A percentile compares a stretch with the other conserved stretches of the same genome.
Evolutionary conservation across 2,329 filamentous ascomycete species (phyloP).

Genomic region (Parastagonospora avenae): DNA sequence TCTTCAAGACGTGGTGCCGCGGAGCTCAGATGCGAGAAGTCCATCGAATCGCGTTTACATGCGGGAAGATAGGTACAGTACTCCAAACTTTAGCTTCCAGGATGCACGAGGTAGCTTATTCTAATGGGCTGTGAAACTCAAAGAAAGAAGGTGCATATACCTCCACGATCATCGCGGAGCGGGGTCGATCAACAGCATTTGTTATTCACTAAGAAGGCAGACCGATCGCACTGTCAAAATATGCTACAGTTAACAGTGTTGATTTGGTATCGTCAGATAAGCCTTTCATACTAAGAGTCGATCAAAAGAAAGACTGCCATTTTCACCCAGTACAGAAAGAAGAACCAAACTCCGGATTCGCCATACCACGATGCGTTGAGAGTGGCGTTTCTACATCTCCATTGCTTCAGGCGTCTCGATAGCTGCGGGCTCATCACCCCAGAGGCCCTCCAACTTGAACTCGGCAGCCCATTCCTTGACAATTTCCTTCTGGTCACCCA

Average conservation of each 20-base stretch:
- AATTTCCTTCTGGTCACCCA: conserved; percentile 76
- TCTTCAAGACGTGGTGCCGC: not conserved
- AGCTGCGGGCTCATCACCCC: conserved; percentile 67
- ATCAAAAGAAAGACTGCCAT: not conserved
- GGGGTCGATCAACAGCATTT: not conserved
- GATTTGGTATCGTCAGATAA: not conserved
- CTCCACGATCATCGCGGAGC: not conserved
- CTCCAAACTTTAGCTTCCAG: no score
- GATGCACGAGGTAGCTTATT: no score
- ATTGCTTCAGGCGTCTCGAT: conserved; percentile 43
- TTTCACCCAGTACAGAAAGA: not conserved
- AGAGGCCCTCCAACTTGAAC: conserved; percentile 92
- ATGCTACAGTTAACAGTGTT: not conserved
- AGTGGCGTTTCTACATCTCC: conserved; percentile 27
- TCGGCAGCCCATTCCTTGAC: conserved; percentile 92
- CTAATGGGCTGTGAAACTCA: no score
- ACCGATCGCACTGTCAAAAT: no score
- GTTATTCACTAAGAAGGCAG: no score
- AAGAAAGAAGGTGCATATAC: no score
- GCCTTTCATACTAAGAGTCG: not conserved
- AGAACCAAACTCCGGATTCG: conserved; percentile 12
- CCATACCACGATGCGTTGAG: conserved; percentile 1
- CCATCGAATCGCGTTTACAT: no score
- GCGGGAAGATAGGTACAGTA: no score
- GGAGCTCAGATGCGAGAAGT: not conserved